Base-by-base conservation (phyloP, 371 early-diverging fungal genomes). In the Phascolomyces articulosus region DNA sequence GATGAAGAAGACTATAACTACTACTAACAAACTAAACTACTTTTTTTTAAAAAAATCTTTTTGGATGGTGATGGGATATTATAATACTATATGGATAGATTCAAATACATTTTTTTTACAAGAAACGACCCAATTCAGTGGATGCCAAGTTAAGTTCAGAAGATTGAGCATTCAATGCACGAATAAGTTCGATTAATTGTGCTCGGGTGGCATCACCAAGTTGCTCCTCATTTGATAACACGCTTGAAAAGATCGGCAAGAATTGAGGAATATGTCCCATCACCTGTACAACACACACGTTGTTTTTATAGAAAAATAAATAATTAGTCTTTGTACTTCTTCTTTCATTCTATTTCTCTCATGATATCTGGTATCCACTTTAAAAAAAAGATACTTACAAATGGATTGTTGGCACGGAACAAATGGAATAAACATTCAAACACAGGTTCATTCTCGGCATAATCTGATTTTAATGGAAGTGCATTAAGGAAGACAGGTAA, bases 401-500 rank as follows among this genome's bases (percentile, higher is more conserved):
- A 72, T n/a, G 78, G 56, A 66, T 87, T 84, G 67, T 84, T 79
- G 27, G 70, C 59, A 27, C 77, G 81, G 68, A 93, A 81, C 61
- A 93, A 70, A 10, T 74, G 65, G 70, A 87, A 85, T 27, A 93
- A 40, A 53, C 90, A 82, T 55, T 89, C 78, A 71, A 87, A 93
- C 16, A 94, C 90, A 21, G 91, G 88, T 63, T 86, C 79, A 60
- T 94, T 93, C 74, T 95, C 95, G 60, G 86, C 84, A 70, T 75
- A 93, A 70, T 95, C 95, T 26, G 77, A 78, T 77, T 91, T 86
- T 57, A 95, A 73, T 20, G 96, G 96, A 60, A 95, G 65, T 2
- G 85, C 84, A 24, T 75, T 72, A 23, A 92, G 72, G 71, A 94
- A 82, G 15, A 84, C 89, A 13, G 93, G 93, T 16, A 95, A 74